Evolutionary conservation across 345 rosid species (phyloP).

Genomic region (Streptanthus diversifolius): DNA sequence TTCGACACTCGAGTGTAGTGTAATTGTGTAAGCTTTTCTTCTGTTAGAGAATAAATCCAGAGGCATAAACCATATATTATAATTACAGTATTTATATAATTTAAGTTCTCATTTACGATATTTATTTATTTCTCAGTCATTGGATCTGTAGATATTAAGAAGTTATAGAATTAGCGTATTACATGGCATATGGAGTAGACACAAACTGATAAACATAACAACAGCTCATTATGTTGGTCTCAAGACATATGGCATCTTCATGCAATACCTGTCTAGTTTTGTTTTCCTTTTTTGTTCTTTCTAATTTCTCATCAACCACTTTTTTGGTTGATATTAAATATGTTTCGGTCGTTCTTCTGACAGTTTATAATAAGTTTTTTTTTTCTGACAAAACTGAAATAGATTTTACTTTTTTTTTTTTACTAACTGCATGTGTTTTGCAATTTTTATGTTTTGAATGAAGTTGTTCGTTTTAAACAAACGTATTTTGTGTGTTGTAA

Average conservation of each 20-base stretch:
- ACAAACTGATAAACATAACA: neutral
- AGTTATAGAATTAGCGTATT: neutral
- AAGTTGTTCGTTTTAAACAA: too few species aligned
- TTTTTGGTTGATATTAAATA: too few species aligned
- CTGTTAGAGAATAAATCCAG: neutral
- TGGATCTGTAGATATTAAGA: neutral
- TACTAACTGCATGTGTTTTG: too few species aligned
- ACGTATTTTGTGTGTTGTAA: too few species aligned
- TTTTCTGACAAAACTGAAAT: too few species aligned
- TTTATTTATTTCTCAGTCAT: neutral
- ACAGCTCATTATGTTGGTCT: conserved; percentile 8
- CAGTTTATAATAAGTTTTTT: too few species aligned
- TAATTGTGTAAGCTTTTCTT: neutral
- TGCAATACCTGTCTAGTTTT: neutral
- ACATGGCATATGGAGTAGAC: conserved; percentile 7
- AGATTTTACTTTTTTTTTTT: too few species aligned
- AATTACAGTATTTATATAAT: neutral
- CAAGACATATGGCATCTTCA: conserved; percentile 28
- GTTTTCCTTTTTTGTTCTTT: too few species aligned
- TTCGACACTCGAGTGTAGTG: neutral
- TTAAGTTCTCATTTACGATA: neutral
- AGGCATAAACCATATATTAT: conserved; percentile 1
- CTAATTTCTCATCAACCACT: too few species aligned
- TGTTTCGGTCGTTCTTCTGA: too few species aligned
- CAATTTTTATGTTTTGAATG: too few species aligned